phyloP scores from a whole-genome alignment of 2,329 filamentous ascomycete species.

The Balansia obtecta region DNA sequence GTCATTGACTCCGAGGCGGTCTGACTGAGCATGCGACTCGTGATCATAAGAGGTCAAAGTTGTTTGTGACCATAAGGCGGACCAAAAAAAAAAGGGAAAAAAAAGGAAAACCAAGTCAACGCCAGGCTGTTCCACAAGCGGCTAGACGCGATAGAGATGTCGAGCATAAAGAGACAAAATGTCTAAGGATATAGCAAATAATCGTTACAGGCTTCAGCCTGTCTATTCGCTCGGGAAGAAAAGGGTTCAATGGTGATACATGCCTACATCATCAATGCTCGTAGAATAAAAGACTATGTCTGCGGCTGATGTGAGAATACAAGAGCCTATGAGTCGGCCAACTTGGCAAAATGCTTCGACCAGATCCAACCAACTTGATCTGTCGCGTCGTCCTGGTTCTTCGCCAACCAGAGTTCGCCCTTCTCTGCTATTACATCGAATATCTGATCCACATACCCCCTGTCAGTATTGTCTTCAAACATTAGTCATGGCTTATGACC shows the following conservation, averaged over 20 bases:
- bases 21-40: not conserved
- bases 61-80: not conserved
- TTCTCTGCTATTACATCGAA: constrained; percentile 93
- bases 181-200: not conserved
- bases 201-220: not conserved
- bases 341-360: constrained; percentile 88
- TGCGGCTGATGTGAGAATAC: not conserved
- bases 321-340: constrained; percentile 34
- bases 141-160: not conserved
- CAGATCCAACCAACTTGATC: constrained; percentile 91
- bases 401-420: constrained; percentile 92
- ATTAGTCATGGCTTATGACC: constrained; percentile 11
- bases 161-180: not conserved
- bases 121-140: not conserved
- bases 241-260: not conserved
- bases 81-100: too few species aligned
- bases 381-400: constrained; percentile 82
- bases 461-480: not conserved
- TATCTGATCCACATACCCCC: constrained; percentile 35
- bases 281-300: too few species aligned
- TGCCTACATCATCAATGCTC: not conserved
- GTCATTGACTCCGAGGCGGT: not conserved
- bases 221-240: not conserved
- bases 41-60: not conserved
- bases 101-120: not conserved